These are phyloP conservation scores for Coemansia sp. DNA, from an alignment of 192 early-diverging fungal species.

Conservation along the genomic window DNA sequence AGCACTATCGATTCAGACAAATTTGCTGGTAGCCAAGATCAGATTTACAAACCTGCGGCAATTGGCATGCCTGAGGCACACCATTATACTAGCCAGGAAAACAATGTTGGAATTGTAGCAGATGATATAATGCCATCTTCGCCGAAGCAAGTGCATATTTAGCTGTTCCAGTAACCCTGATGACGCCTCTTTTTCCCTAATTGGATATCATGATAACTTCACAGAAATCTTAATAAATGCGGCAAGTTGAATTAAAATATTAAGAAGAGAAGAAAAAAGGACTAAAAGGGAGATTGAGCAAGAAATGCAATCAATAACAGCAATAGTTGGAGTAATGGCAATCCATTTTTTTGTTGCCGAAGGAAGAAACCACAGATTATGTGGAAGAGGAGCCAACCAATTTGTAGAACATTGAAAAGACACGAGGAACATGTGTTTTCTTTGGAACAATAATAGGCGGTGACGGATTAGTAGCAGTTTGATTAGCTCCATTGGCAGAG, in stretches of 20 bases:
- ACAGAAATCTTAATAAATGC: too few species aligned
- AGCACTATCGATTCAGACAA: too few species aligned
- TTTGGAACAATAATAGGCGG: slow-evolving; percentile 16
- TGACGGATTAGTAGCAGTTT: neutral
- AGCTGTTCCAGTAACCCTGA: too few species aligned
- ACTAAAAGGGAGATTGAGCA: neutral
- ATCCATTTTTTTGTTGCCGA: too few species aligned
- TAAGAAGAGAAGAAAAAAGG: neutral
- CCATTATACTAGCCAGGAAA: neutral
- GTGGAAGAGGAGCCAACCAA: slow-evolving; percentile 30
- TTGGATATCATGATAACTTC: too few species aligned
- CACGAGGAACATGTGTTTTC: slow-evolving; percentile 25
- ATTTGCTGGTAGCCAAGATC: too few species aligned
- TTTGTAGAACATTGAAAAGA: slow-evolving; percentile 51
- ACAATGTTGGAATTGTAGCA: too few species aligned
- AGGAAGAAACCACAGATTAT: neutral
- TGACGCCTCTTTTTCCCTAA: too few species aligned
- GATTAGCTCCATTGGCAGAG: neutral
- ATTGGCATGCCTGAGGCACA: slow-evolving; percentile 4
- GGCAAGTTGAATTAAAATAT: neutral
- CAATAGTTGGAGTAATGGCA: too few species aligned
- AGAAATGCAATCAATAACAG: neutral
- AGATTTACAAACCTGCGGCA: neutral
- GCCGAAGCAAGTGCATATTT: too few species aligned
- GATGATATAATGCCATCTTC: too few species aligned